Conservation (phyloP, 805 yeast genomes). For the Kuraishia capsulata region DNA sequence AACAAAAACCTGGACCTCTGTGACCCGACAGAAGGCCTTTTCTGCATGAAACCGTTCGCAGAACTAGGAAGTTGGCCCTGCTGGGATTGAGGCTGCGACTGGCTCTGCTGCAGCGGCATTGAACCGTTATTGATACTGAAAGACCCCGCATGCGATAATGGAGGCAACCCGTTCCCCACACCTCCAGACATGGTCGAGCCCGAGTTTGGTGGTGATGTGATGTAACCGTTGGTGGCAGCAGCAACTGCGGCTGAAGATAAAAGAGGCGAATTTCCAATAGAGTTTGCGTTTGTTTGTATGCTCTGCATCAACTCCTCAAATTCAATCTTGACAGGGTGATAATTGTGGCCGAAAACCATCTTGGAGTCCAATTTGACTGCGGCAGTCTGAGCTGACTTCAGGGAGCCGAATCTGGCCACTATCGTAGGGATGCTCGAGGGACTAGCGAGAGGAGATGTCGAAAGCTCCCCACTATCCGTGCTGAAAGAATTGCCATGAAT, state of each 20-base stretch:
- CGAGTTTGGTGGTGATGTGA: conserved; percentile 8
- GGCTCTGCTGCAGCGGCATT: background rate
- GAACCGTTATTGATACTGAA: too few species aligned
- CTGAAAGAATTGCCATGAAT: conserved; percentile 22
- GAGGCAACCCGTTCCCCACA: conserved; percentile 2
- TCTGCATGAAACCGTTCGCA: conserved; percentile 15
- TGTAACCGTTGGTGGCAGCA: background rate
- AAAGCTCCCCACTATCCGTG: background rate
- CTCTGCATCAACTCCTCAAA: conserved; percentile 19
- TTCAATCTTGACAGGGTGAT: conserved; percentile 32
- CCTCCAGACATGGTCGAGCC: too few species aligned
- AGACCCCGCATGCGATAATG: background rate
- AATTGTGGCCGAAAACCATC: conserved; percentile 40
- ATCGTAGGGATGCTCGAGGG: conserved; percentile 23
- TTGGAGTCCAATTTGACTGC: conserved; percentile 31
- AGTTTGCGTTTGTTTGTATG: conserved; percentile 5
- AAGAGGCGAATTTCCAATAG: conserved; percentile 4
- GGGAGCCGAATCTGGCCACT: conserved; percentile 34
- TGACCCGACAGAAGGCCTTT: conserved; percentile 45
- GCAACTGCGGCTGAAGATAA: too few species aligned
- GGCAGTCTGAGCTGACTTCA: conserved; percentile 31
- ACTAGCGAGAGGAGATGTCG: conserved; percentile 1
- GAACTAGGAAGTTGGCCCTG: background rate
- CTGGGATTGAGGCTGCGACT: background rate
- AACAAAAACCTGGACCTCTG: conserved; percentile 64